These are phyloP conservation scores for Serendipita vermifera DNA, from an alignment of 768 basidiomycete genomes.

Conservation along the genomic window DNA sequence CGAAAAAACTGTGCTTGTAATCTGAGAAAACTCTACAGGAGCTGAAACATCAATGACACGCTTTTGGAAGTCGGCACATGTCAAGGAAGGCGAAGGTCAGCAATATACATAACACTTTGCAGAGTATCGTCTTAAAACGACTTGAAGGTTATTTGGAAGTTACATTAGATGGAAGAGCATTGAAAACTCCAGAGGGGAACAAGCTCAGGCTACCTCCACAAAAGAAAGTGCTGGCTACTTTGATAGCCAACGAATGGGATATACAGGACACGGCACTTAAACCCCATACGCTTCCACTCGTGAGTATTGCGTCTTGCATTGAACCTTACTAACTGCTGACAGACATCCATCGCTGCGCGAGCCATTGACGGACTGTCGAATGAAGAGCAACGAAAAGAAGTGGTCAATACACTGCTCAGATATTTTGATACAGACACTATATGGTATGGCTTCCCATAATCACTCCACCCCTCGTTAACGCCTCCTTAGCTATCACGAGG, in stretches of 20 bases:
- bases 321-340: not conserved
- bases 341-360: conserved; percentile 87
- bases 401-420: conserved; percentile 54
- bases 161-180: conserved; percentile 66
- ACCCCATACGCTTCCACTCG: conserved; percentile 84
- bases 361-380: conserved; percentile 71
- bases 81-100: conserved; percentile 32
- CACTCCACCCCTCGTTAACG: not conserved
- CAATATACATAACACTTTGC: too few relatives aligned
- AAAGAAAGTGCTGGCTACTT: conserved; percentile 60
- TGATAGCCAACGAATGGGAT: conserved; percentile 96
- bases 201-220: conserved; percentile 54
- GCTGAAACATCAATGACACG: conserved; percentile 77
- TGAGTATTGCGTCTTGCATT: conserved; percentile 26
- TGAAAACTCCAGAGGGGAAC: conserved; percentile 84
- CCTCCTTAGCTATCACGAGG: conserved; percentile 59
- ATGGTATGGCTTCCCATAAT: conserved; percentile 37
- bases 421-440: conserved; percentile 94
- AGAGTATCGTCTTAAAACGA: not conserved
- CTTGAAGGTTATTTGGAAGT: conserved; percentile 39
- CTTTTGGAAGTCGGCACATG: conserved; percentile 88
- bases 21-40: conserved; percentile 32
- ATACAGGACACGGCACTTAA: conserved; percentile 76
- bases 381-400: conserved; percentile 41
- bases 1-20: not conserved